phyloP scores from a whole-genome alignment of 768 basidiomycete species.

The Leccinum arenicola region DNA sequence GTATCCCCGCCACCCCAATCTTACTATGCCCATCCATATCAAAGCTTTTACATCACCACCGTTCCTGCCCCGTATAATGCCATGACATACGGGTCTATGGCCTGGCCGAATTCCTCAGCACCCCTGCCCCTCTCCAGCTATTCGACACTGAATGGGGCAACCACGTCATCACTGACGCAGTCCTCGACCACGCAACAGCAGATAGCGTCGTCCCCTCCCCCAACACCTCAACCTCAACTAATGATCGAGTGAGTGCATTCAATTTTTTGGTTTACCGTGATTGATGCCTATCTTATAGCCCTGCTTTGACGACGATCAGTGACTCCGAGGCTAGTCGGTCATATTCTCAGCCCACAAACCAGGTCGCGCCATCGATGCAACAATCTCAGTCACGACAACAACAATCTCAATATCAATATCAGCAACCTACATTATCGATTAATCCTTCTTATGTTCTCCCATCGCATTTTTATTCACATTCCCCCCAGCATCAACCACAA shows the following conservation, averaged over 20 bases:
- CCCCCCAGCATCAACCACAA: slow-evolving; percentile 29
- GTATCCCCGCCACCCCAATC: slow-evolving; percentile 39
- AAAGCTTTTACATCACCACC: slow-evolving; percentile 39
- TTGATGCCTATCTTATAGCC: slow-evolving; percentile 38
- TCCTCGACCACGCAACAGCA: slow-evolving; percentile 32
- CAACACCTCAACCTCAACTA: slow-evolving; percentile 37
- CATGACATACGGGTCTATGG: slow-evolving; percentile 49
- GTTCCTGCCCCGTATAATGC: slow-evolving; percentile 49
- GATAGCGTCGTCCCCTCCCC: slow-evolving; percentile 26
- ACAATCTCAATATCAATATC: slow-evolving; percentile 38
- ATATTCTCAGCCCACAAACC: slow-evolving; percentile 43
- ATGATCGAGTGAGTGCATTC: slow-evolving; percentile 62
- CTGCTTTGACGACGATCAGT: slow-evolving; percentile 58
- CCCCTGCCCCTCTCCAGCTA: slow-evolving; percentile 67
- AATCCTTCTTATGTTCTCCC: slow-evolving; percentile 40
- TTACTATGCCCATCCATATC: slow-evolving; percentile 41
- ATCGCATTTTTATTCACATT: slow-evolving; percentile 37
- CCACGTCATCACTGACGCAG: slow-evolving; percentile 40
- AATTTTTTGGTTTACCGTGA: slow-evolving; percentile 6
- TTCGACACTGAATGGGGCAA: slow-evolving; percentile 78
- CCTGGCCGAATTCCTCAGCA: slow-evolving; percentile 42
- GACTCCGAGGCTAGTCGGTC: slow-evolving; percentile 45
- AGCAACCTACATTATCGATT: slow-evolving; percentile 41
- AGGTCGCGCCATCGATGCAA: slow-evolving; percentile 35
- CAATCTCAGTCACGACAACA: slow-evolving; percentile 35